These are phyloP conservation scores for Rhodomyrtus tomentosa DNA, from an alignment of 345 rosid genomes.

Conservation along the genomic window DNA sequence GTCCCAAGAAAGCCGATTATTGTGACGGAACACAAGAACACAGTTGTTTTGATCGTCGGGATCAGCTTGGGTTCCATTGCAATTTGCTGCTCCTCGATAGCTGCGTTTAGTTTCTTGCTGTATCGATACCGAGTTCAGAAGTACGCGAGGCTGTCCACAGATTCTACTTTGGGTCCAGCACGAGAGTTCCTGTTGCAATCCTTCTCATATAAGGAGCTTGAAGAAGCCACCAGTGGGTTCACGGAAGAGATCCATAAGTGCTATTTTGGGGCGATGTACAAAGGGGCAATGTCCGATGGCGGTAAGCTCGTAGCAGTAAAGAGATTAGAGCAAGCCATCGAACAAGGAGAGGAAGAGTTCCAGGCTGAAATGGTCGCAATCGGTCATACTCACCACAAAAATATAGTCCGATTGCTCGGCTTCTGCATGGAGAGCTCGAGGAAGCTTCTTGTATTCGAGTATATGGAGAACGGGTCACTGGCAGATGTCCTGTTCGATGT, in stretches of 20 bases:
- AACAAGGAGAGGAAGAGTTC: constrained; percentile 7
- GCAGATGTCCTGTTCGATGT: not conserved
- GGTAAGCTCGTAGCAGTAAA: constrained; percentile 1
- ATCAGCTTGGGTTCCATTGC: not conserved
- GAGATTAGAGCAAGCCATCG: not conserved
- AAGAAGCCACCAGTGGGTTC: constrained; percentile 9
- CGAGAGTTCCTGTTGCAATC: constrained; percentile 4
- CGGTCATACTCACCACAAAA: constrained; percentile 15
- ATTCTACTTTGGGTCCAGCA: not conserved
- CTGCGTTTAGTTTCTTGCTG: constrained; percentile 1
- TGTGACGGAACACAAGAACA: not conserved
- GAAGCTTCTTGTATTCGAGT: constrained; percentile 2
- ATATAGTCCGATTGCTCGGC: constrained; percentile 16
- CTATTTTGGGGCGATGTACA: constrained; percentile 9
- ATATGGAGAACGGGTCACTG: not conserved
- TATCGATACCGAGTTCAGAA: constrained; percentile 1
- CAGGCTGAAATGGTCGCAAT: constrained; percentile 13
- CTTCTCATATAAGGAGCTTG: constrained; percentile 6
- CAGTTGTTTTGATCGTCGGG: not conserved
- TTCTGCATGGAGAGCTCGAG: constrained; percentile 9
- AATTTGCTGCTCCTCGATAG: not conserved
- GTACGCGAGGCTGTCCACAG: not conserved
- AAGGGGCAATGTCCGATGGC: not conserved
- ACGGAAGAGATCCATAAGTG: constrained; percentile 5
- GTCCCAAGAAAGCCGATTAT: rapidly evolving